These are phyloP conservation scores for Fusarium sp. DNA, from an alignment of 2,329 filamentous ascomycete species.

Conservation along the genomic window DNA sequence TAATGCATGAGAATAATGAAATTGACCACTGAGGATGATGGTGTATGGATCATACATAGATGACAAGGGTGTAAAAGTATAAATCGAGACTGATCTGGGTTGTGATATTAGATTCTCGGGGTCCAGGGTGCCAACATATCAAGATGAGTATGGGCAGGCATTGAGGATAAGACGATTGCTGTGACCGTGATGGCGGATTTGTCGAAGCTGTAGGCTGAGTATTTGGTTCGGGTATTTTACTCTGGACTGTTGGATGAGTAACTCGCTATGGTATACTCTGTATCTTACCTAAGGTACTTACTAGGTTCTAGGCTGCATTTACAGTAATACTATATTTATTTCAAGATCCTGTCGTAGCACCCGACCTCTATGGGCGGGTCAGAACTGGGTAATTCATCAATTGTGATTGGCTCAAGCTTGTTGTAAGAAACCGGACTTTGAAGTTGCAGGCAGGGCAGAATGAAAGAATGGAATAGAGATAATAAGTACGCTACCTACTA, in stretches of 20 bases:
- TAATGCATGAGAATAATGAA: background rate
- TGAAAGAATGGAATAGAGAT: background rate
- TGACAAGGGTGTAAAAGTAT: background rate
- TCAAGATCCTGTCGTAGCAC: background rate
- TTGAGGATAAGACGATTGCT: background rate
- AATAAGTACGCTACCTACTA: background rate
- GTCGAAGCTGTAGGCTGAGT: background rate
- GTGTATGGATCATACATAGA: background rate
- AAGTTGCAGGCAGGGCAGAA: background rate
- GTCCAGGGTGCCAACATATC: background rate
- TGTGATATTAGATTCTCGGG: background rate
- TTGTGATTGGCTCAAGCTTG: background rate
- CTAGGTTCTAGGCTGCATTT: background rate
- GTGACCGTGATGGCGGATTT: background rate
- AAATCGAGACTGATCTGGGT: background rate
- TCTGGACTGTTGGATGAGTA: background rate
- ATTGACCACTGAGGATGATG: background rate
- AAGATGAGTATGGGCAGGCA: background rate
- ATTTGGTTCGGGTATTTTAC: background rate
- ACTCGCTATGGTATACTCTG: background rate
- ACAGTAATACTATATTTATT: background rate
- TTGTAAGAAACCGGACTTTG: background rate
- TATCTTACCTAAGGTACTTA: background rate
- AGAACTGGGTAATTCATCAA: background rate
- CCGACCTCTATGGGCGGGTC: background rate